These are phyloP conservation scores for Arxiozyma slooffiae DNA, from an alignment of 1,139 yeast genomes.

Conservation along the genomic window DNA sequence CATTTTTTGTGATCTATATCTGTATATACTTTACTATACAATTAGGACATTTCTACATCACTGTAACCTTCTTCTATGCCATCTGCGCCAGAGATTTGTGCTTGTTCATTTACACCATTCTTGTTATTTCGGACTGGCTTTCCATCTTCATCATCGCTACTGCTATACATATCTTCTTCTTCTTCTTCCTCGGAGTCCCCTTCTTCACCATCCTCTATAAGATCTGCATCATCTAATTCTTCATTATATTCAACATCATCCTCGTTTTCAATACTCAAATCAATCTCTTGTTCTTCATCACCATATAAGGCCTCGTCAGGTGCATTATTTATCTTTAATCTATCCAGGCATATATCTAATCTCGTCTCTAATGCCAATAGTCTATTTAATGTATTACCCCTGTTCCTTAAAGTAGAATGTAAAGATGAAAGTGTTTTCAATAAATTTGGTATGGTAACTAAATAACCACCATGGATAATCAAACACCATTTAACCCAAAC, in stretches of 20 bases:
- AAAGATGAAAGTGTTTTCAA: constrained; percentile 60
- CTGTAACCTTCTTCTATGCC: constrained; percentile 27
- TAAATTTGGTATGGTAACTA: constrained; percentile 59
- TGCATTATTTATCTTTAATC: constrained; percentile 35
- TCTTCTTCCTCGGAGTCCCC: constrained; percentile 29
- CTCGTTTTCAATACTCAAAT: constrained; percentile 32
- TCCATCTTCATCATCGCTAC: constrained; percentile 15
- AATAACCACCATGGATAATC: constrained; percentile 79
- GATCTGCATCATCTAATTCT: constrained; percentile 34
- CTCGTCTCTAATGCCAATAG: constrained; percentile 77
- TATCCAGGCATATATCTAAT: constrained; percentile 61
- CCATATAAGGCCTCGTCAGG: constrained; percentile 1
- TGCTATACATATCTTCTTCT: not conserved
- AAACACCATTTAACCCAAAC: constrained; percentile 92
- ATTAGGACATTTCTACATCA: constrained; percentile 27
- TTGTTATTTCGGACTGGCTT: not conserved
- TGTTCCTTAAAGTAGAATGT: constrained; percentile 64
- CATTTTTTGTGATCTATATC: not conserved
- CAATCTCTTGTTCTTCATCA: constrained; percentile 1
- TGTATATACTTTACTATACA: constrained; percentile 4
- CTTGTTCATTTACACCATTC: not conserved
- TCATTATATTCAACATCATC: constrained; percentile 37
- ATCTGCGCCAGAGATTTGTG: constrained; percentile 11
- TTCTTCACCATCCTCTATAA: constrained; percentile 34
- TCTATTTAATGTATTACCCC: constrained; percentile 69